A percentile compares a stretch with the other conserved stretches of the same genome.
phyloP scores from a whole-genome alignment of 345 rosid genomes.

The Euphorbia lathyris region DNA sequence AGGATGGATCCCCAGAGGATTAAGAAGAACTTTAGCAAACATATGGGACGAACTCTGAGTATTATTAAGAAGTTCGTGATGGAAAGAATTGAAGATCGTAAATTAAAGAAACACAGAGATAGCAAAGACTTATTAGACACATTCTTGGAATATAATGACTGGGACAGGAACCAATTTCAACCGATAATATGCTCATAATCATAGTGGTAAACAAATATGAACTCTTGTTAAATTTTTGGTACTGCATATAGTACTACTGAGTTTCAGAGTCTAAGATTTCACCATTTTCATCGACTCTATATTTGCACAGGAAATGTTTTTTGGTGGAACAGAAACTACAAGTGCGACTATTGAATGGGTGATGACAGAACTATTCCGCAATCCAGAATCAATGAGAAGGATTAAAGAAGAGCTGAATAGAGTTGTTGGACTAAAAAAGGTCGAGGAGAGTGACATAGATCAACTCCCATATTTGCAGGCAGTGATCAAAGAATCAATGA shows the following conservation, averaged over 20 bases:
- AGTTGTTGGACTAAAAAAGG: slow-evolving; percentile 3
- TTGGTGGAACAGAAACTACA: slow-evolving; percentile 17
- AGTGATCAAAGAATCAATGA: not conserved
- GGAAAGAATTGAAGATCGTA: not conserved
- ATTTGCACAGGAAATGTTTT: slow-evolving; percentile 12
- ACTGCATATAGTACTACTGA: too few species aligned
- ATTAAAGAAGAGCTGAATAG: slow-evolving; percentile 15
- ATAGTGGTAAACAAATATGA: slow-evolving; percentile 11
- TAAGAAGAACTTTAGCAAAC: slow-evolving; percentile 16
- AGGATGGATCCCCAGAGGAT: slow-evolving; percentile 28
- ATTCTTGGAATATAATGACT: slow-evolving; percentile 10
- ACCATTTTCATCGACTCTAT: too few species aligned
- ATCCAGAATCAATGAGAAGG: slow-evolving; percentile 6
- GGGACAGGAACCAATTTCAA: slow-evolving; percentile 2
- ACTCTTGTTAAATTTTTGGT: too few species aligned
- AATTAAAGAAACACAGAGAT: not conserved
- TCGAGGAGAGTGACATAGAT: slow-evolving; percentile 19
- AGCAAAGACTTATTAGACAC: slow-evolving; percentile 12
- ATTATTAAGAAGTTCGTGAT: not conserved
- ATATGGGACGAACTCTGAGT: not conserved
- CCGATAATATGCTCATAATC: slow-evolving; percentile 3
- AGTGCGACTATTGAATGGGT: slow-evolving; percentile 16
- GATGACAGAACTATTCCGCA: slow-evolving; percentile 14
- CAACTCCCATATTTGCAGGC: slow-evolving; percentile 18
- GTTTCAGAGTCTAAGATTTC: too few species aligned